These are phyloP conservation scores for Capsicum baccatum DNA, from an alignment of 257 asterid species.

Conservation along the genomic window DNA sequence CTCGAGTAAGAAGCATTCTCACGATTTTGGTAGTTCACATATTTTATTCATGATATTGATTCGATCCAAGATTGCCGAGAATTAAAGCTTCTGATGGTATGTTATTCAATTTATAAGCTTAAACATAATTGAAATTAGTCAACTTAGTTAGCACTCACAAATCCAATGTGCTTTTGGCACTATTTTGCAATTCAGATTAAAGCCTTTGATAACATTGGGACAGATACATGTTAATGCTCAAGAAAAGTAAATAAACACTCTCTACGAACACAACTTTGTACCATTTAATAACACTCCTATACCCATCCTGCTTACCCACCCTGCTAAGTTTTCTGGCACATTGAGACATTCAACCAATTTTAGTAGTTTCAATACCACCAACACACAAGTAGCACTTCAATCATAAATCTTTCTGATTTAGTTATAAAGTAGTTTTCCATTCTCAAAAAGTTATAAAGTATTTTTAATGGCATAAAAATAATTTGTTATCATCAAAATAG, in stretches of 20 bases:
- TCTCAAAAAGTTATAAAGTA: not conserved
- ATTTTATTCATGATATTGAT: too few relatives aligned
- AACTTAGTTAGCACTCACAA: too few relatives aligned
- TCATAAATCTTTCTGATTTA: not conserved
- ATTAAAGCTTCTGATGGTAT: too few relatives aligned
- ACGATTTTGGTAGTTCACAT: too few relatives aligned
- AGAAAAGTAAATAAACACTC: not conserved
- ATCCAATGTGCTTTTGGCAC: too few relatives aligned
- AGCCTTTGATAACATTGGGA: too few relatives aligned
- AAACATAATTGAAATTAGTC: too few relatives aligned
- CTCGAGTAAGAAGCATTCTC: too few relatives aligned
- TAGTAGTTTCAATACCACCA: not conserved
- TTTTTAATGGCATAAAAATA: not conserved
- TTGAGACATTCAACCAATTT: conserved; percentile 14
- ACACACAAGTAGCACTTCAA: conserved; percentile 16
- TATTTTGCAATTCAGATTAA: too few relatives aligned
- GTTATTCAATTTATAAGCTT: too few relatives aligned
- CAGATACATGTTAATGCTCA: too few relatives aligned
- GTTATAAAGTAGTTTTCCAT: not conserved
- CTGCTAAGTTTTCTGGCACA: not conserved
- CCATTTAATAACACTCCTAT: conserved; percentile 9
- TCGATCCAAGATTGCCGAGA: too few relatives aligned
- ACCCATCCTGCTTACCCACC: not conserved
- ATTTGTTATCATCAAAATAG: not conserved
- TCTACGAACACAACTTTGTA: not conserved